A percentile compares a stretch with the other conserved stretches of the same genome.
Evolutionary conservation across 768 basidiomycete species (phyloP).

Genomic region (Leccinum variicolor): DNA sequence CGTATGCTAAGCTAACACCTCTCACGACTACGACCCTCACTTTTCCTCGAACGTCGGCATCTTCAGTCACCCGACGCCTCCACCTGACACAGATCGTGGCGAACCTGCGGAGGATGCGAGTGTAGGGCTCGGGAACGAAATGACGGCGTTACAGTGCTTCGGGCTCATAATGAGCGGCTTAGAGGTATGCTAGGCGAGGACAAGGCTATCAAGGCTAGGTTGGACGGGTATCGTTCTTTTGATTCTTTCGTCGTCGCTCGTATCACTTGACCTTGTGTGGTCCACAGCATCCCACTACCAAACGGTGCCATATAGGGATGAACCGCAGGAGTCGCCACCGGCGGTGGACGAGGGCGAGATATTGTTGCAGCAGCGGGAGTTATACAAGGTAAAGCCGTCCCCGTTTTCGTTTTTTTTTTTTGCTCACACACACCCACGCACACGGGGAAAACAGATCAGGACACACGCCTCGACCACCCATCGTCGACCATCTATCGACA

Average conservation of each 20-base stretch:
- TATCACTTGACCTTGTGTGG: not conserved
- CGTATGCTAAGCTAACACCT: constrained; percentile 56
- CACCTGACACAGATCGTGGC: constrained; percentile 67
- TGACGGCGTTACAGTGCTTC: constrained; percentile 53
- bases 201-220: constrained; percentile 42
- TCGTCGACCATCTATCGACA: constrained; percentile 87
- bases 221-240: constrained; percentile 43
- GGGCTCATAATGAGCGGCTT: constrained; percentile 76
- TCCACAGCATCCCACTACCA: constrained; percentile 22
- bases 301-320: constrained; percentile 63
- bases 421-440: constrained; percentile 10
- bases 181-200: constrained; percentile 66
- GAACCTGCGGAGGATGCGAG: constrained; percentile 46
- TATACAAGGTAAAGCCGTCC: constrained; percentile 62
- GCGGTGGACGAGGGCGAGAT: constrained; percentile 36
- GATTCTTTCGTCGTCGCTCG: not conserved
- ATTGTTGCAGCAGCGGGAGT: constrained; percentile 73
- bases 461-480: constrained; percentile 75
- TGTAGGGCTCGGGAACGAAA: constrained; percentile 31
- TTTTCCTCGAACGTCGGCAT: constrained; percentile 82
- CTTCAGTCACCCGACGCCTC: constrained; percentile 50
- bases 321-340: constrained; percentile 36
- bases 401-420: not conserved
- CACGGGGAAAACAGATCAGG: constrained; percentile 68
- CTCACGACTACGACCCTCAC: constrained; percentile 75